A percentile compares a stretch with the other conserved stretches of the same genome.
Conservation (phyloP, 768 basidiomycete species). For the Tulasnella sp. region DNA sequence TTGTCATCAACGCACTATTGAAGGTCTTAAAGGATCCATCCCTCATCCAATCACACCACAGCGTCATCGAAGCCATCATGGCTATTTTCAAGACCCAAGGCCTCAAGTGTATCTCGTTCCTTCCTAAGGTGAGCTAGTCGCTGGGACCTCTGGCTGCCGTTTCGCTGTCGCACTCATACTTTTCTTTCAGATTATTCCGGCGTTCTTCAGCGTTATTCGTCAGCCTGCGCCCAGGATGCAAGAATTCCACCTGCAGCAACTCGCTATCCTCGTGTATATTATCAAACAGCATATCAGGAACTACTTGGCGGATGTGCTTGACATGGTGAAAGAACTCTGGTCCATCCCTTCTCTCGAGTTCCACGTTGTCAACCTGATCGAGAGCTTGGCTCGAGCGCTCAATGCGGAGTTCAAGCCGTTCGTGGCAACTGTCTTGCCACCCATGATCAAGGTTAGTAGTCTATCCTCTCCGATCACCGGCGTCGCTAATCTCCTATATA, state of each 20-base stretch:
- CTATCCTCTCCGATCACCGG: background rate
- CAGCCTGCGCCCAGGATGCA: constrained; percentile 79
- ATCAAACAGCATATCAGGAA: constrained; percentile 97
- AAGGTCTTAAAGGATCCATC: constrained; percentile 88
- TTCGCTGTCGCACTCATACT: background rate
- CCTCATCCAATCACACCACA: constrained; percentile 82
- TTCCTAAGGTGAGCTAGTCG: constrained; percentile 71
- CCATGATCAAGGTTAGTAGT: constrained; percentile 68
- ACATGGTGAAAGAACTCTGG: constrained; percentile 89
- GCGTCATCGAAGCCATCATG: constrained; percentile 97
- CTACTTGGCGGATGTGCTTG: constrained; percentile 83
- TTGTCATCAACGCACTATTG: constrained; percentile 86
- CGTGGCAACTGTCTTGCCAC: constrained; percentile 84
- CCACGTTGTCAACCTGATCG: constrained; percentile 89
- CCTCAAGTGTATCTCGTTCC: constrained; percentile 90
- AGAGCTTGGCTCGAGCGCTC: constrained; percentile 88
- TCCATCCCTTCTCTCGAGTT: constrained; percentile 72
- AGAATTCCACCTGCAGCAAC: constrained; percentile 92
- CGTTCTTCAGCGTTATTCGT: constrained; percentile 86
- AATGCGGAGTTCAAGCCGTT: constrained; percentile 98
- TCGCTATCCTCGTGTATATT: constrained; percentile 92
- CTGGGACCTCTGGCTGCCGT: constrained; percentile 39
- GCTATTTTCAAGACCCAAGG: constrained; percentile 99
- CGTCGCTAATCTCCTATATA: background rate
- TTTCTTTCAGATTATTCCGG: constrained; percentile 73